Conservation (phyloP, 1,284 basidiomycete genomes). For the Megacollybia platyphylla region DNA sequence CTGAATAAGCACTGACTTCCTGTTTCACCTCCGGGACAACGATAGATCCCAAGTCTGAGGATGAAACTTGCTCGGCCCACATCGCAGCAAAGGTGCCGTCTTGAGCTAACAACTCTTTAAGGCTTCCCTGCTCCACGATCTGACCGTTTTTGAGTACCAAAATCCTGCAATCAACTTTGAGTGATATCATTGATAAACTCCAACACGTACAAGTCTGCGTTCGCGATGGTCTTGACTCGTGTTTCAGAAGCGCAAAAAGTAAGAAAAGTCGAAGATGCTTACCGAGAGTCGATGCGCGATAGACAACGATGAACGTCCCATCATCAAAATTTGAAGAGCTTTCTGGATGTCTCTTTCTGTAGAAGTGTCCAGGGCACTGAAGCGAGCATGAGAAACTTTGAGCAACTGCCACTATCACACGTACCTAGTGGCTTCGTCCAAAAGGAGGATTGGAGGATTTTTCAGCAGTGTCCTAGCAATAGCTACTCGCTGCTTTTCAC, state of each 20-base stretch:
- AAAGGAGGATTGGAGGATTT: conserved; percentile 70
- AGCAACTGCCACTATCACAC: conserved; percentile 2
- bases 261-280: conserved; percentile 18
- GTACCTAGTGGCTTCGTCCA: conserved; percentile 75
- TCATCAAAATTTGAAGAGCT: conserved; percentile 59
- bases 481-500: conserved; percentile 81
- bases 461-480: conserved; percentile 82
- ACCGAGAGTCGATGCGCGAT: conserved; percentile 75
- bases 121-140: conserved; percentile 68
- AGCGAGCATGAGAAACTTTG: conserved; percentile 3
- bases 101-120: conserved; percentile 56
- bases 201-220: conserved; percentile 52
- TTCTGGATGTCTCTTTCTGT: conserved; percentile 82
- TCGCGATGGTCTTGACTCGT: conserved; percentile 53
- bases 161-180: conserved; percentile 35
- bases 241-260: conserved; percentile 9
- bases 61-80: conserved; percentile 70
- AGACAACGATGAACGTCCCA: conserved; percentile 63
- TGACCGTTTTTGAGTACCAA: conserved; percentile 73
- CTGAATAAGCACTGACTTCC: conserved; percentile 26
- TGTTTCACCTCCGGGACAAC: conserved; percentile 22
- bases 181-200: conserved; percentile 1
- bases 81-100: conserved; percentile 68
- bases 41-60: conserved; percentile 31
- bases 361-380: conserved; percentile 67